phyloP scores from a whole-genome alignment of 2,329 filamentous ascomycete species.

The Ophiosphaerella korrae region DNA sequence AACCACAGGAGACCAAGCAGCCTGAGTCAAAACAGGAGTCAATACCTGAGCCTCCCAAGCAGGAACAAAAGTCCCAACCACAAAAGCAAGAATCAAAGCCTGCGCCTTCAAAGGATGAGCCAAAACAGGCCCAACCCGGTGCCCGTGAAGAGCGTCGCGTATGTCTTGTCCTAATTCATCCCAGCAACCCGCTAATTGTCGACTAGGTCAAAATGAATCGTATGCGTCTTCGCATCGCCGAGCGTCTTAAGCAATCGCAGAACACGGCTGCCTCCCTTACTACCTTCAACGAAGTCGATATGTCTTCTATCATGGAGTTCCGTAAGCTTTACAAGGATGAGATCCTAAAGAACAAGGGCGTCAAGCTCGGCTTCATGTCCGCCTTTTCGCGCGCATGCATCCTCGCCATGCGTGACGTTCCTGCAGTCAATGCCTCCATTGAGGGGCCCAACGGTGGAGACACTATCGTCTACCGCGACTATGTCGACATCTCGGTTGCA shows the following conservation, averaged over 20 bases:
- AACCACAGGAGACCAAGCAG: constrained; percentile 44
- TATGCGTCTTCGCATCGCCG: constrained; percentile 95
- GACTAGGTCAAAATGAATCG: constrained; percentile 97
- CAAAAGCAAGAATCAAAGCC: constrained; percentile 36
- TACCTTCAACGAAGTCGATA: constrained; percentile 99
- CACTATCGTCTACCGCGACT: constrained; percentile 97
- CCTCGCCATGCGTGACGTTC: constrained; percentile 93
- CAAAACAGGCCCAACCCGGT: constrained; percentile 59
- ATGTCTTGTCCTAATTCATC: constrained; percentile 49
- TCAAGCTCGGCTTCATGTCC: constrained; percentile 99
- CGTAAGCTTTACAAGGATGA: constrained; percentile 98
- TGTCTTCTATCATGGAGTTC: constrained; percentile 97
- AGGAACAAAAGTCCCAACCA: constrained; percentile 46
- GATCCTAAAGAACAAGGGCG: constrained; percentile 90
- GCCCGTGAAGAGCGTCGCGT: constrained; percentile 87
- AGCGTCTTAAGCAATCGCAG: constrained; percentile 98
- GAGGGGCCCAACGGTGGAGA: constrained; percentile 94
- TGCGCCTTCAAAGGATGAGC: constrained; percentile 23
- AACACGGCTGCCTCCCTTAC: constrained; percentile 97
- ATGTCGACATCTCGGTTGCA: constrained; percentile 96
- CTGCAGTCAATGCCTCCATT: constrained; percentile 93
- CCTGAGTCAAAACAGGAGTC: constrained; percentile 45
- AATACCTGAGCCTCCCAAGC: constrained; percentile 49
- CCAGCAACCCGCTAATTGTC: constrained; percentile 13
- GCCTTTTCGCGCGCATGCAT: constrained; percentile 91